Evolutionary conservation across 805 yeast genomes (phyloP).

Genomic region (Starmera pachycereana): DNA sequence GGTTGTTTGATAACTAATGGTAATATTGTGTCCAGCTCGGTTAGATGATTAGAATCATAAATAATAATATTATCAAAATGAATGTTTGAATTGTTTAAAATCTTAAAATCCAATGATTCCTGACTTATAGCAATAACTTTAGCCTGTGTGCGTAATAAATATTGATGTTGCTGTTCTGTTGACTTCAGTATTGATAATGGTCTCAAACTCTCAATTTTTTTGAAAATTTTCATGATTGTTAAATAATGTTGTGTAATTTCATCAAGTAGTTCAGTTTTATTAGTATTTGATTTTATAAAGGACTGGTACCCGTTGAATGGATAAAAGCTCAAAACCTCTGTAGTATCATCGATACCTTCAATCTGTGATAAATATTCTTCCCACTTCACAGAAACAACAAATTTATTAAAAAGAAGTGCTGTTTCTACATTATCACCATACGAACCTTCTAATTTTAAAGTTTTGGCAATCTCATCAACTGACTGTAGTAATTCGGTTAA

Average conservation of each 20-base stretch:
- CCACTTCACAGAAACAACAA: slow-evolving; percentile 14
- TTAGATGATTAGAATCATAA: slow-evolving; percentile 23
- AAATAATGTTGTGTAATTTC: slow-evolving; percentile 2
- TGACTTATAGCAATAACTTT: slow-evolving; percentile 19
- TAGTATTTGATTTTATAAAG: neutral
- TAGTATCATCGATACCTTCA: neutral
- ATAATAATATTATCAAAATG: slow-evolving; percentile 22
- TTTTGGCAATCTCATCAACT: slow-evolving; percentile 22
- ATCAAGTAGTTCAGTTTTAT: neutral
- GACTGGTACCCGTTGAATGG: slow-evolving; percentile 7
- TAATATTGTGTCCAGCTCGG: slow-evolving; percentile 22
- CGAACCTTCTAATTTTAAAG: slow-evolving; percentile 22
- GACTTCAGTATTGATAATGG: slow-evolving; percentile 18
- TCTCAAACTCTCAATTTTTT: slow-evolving; percentile 12
- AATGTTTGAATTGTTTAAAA: slow-evolving; percentile 8
- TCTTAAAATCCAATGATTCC: slow-evolving; percentile 6
- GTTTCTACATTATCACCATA: slow-evolving; percentile 29
- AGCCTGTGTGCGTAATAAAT: slow-evolving; percentile 17
- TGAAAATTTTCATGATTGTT: slow-evolving; percentile 16
- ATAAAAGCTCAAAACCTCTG: slow-evolving; percentile 1
- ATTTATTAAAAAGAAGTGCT: slow-evolving; percentile 22
- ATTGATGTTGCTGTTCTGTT: slow-evolving; percentile 11
- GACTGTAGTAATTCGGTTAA: slow-evolving; percentile 9
- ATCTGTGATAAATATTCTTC: neutral
- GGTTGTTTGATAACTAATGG: slow-evolving; percentile 15